phyloP scores from a whole-genome alignment of 495 filamentous ascomycete species.

The Staphylotrichum tortipilum region DNA sequence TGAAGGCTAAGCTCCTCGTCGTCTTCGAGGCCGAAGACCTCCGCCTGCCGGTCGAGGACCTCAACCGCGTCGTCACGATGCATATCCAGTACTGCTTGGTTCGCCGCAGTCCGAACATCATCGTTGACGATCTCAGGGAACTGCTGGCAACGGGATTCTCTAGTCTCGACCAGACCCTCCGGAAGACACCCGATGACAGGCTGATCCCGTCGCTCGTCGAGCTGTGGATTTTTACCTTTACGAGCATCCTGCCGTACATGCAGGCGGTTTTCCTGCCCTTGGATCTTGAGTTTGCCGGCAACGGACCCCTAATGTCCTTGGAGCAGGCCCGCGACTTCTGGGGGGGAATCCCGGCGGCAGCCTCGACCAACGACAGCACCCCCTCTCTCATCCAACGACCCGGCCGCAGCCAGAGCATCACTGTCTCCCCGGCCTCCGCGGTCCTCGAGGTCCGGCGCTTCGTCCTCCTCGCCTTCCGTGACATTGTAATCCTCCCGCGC shows the following conservation, averaged over 20 bases:
- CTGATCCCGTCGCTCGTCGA: slow-evolving; percentile 82
- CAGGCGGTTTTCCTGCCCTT: slow-evolving; percentile 94
- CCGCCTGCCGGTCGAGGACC: slow-evolving; percentile 82
- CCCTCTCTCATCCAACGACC: background rate
- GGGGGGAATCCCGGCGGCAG: slow-evolving; percentile 46
- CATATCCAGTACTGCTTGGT: slow-evolving; percentile 73
- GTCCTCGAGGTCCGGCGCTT: slow-evolving; percentile 81
- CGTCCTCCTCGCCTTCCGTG: slow-evolving; percentile 82
- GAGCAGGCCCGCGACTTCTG: slow-evolving; percentile 84
- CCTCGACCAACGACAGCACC: slow-evolving; percentile 4
- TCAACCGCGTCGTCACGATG: slow-evolving; percentile 75
- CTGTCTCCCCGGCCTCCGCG: slow-evolving; percentile 29
- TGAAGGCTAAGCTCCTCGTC: slow-evolving; percentile 82
- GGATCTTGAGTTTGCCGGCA: slow-evolving; percentile 87
- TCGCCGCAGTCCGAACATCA: slow-evolving; percentile 53
- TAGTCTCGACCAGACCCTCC: slow-evolving; percentile 73
- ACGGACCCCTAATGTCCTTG: slow-evolving; percentile 62
- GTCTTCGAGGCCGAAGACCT: slow-evolving; percentile 92
- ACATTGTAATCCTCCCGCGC: slow-evolving; percentile 75
- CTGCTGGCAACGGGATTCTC: slow-evolving; percentile 74
- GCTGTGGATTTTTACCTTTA: slow-evolving; percentile 87
- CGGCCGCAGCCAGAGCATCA: slow-evolving; percentile 20
- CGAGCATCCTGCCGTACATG: slow-evolving; percentile 82
- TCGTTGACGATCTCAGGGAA: slow-evolving; percentile 74
- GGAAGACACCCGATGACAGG: slow-evolving; percentile 68